phyloP scores from a whole-genome alignment of 163 green algal species.

The Dunaliella salina region DNA sequence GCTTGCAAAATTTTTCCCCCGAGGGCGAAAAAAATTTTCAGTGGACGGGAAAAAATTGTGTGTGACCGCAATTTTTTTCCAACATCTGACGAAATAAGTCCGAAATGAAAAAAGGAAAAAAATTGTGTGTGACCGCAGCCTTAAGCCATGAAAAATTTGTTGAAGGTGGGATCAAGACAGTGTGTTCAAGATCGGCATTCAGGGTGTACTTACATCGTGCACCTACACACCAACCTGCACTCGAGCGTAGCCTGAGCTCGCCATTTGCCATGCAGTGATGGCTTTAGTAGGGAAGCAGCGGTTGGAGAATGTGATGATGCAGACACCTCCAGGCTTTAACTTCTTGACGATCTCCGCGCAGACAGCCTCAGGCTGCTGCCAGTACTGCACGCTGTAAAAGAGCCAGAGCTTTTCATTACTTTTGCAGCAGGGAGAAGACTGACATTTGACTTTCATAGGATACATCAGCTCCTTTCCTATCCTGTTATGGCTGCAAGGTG shows the following conservation, averaged over 20 bases:
- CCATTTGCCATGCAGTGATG: constrained; percentile 53
- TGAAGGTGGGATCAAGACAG: too few relatives aligned
- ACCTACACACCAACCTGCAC: background rate
- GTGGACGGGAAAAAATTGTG: too few relatives aligned
- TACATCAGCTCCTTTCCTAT: background rate
- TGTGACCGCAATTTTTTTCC: too few relatives aligned
- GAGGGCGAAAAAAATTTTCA: too few relatives aligned
- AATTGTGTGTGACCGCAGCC: too few relatives aligned
- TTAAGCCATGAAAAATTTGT: too few relatives aligned
- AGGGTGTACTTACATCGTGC: background rate
- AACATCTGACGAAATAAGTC: too few relatives aligned
- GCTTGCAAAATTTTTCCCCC: too few relatives aligned
- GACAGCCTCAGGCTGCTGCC: constrained; percentile 79
- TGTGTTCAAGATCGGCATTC: too few relatives aligned
- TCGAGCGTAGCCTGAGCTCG: constrained; percentile 50
- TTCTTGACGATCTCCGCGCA: constrained; percentile 81
- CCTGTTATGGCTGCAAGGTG: too few relatives aligned
- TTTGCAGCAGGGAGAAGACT: background rate
- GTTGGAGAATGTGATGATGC: constrained; percentile 82
- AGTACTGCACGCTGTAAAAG: constrained; percentile 65
- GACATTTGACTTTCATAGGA: background rate
- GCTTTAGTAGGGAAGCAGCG: constrained; percentile 83
- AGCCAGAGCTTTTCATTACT: background rate
- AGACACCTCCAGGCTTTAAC: constrained; percentile 74
- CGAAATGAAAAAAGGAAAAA: too few relatives aligned